These are phyloP conservation scores for Sporothrix sp. DNA, from an alignment of 2,329 filamentous ascomycete genomes.

Conservation along the genomic window DNA sequence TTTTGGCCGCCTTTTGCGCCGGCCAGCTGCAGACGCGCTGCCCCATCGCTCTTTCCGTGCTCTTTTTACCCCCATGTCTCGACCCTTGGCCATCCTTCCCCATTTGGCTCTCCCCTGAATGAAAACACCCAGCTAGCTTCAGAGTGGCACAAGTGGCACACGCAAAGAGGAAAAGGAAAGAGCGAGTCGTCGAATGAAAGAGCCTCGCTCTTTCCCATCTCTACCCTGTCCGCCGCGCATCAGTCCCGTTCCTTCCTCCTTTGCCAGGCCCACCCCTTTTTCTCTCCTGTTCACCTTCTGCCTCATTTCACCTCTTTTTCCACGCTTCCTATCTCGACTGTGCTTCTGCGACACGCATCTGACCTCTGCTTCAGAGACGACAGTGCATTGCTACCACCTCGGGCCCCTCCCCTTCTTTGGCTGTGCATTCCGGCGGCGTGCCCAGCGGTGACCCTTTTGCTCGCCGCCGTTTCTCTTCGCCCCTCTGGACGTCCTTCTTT, in stretches of 20 bases:
- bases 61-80: slow-evolving; percentile 2
- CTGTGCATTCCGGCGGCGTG: too few species aligned
- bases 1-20: background rate
- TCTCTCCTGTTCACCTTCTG: background rate
- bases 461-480: background rate
- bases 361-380: too few species aligned
- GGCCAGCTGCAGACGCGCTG: background rate
- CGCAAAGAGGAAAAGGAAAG: background rate
- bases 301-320: background rate
- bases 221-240: slow-evolving; percentile 1
- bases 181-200: slow-evolving; percentile 6
- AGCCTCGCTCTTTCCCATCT: slow-evolving; percentile 11
- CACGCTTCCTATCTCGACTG: too few species aligned
- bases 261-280: slow-evolving; percentile 12
- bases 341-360: too few species aligned
- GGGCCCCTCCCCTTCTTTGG: background rate
- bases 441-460: background rate
- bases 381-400: background rate
- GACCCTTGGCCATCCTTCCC: slow-evolving; percentile 10
- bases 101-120: slow-evolving; percentile 11
- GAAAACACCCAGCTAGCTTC: slow-evolving; percentile 11
- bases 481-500: background rate
- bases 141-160: slow-evolving; percentile 1
- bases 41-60: slow-evolving; percentile 10
- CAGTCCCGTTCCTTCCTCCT: slow-evolving; percentile 4